Base-by-base conservation (phyloP, 352 stramenopile species). In the Blastocystis sp. region DNA sequence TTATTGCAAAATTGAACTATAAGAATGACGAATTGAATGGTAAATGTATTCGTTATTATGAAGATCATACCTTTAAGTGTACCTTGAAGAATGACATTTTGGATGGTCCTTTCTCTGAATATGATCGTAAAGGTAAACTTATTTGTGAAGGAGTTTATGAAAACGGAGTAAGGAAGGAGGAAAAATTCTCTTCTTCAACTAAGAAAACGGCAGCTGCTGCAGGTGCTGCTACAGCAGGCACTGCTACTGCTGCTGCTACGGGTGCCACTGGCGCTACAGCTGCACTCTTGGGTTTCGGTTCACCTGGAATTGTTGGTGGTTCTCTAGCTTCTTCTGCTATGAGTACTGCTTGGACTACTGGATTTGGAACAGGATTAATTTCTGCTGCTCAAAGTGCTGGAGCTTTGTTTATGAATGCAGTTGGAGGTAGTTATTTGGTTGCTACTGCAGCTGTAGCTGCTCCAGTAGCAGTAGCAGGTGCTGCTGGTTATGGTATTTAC, bases 351-450 rank as follows among this genome's bases (percentile, higher is more conserved):
- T 70, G 6, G 24, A 70, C 60, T 3, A 48, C 60, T 35, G 60
- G 60, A 40, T 22, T 70, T 70, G 60, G 60, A 70, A 13, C 33
- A 13, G 60, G 60, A 13, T 5, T 44, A 3, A 13, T 70, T 40
- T 70, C 60, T 44, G 60, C 60, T 44, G 24, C 33, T 70, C 60
- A 70, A 33, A 70, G 60, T 70, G 60, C 60, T 22, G 60, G 60
- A 70, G 56, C 56, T 62, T 13, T 62, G 2, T 62, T 62, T 13
- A 13, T 62, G 3, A 33, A n/a, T 62, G 56, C 56, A 9, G 3
- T 62, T 33, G 56, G 56, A 62, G 56, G 56, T 62, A 62, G 56
- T 62, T 17, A 3, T 62, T 7, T 62, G 3, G 56, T 33, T 3
- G 56, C 56, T 33, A 13, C 19, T 33, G 56, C 56, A 7, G 3